A percentile compares a stretch with the other conserved stretches of the same genome.
phyloP scores from a whole-genome alignment of 1,139 yeast genomes.

The Lodderomyces parapsilosis region DNA sequence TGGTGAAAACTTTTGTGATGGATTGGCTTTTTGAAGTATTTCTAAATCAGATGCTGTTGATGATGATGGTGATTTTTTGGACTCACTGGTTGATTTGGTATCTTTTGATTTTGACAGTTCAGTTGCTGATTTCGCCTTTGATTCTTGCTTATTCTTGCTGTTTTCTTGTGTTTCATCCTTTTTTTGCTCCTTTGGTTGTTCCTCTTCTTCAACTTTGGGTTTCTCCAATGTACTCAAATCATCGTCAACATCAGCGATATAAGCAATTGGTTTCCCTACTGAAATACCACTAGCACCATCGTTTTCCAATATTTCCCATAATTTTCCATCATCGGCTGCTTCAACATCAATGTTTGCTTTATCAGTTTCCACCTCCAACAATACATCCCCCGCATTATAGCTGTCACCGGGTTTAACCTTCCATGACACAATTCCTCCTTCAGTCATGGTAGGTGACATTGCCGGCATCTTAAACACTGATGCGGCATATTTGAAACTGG shows the following conservation, averaged over 20 bases:
- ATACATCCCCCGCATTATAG: slow-evolving; percentile 80
- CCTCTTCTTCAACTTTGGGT: slow-evolving; percentile 43
- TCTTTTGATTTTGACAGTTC: slow-evolving; percentile 13
- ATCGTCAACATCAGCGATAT: slow-evolving; percentile 83
- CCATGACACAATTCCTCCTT: slow-evolving; percentile 97
- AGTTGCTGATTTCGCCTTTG: slow-evolving; percentile 19
- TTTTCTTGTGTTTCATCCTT: not conserved
- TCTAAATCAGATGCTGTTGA: slow-evolving; percentile 15
- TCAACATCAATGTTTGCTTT: slow-evolving; percentile 93
- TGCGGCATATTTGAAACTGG: slow-evolving; percentile 39
- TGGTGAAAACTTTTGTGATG: slow-evolving; percentile 70
- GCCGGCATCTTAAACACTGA: slow-evolving; percentile 89
- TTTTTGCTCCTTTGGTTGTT: slow-evolving; percentile 10
- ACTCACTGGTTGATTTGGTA: slow-evolving; percentile 11
- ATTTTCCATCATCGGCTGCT: slow-evolving; percentile 86
- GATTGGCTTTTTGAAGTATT: slow-evolving; percentile 50
- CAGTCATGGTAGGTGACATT: slow-evolving; percentile 98
- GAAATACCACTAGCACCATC: slow-evolving; percentile 77
- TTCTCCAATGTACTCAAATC: slow-evolving; percentile 63
- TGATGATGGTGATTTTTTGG: too few relatives aligned
- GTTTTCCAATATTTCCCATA: slow-evolving; percentile 71
- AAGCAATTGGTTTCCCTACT: slow-evolving; percentile 90
- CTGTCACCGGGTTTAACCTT: slow-evolving; percentile 78
- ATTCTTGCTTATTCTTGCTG: slow-evolving; percentile 1
- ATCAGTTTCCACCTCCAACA: slow-evolving; percentile 89